These are phyloP conservation scores for Pseudomonodictys pantanalensis DNA, from an alignment of 495 filamentous ascomycete species.

Conservation along the genomic window DNA sequence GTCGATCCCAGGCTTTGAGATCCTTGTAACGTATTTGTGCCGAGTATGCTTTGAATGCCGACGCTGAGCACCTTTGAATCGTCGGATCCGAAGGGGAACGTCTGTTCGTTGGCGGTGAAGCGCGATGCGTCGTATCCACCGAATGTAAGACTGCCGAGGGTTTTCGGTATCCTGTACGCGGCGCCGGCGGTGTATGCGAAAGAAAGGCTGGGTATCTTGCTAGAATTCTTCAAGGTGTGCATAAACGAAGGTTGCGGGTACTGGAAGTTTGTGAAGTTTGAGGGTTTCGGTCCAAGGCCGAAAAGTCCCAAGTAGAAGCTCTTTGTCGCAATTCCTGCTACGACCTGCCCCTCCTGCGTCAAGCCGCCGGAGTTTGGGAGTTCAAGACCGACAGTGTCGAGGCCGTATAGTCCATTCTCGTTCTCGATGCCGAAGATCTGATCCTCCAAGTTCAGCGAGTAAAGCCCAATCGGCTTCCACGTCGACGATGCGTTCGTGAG, in stretches of 20 bases:
- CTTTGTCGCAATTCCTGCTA: slow-evolving; percentile 24
- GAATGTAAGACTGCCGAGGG: slow-evolving; percentile 51
- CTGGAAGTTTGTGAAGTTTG: slow-evolving; percentile 24
- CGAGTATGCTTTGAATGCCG: slow-evolving; percentile 10
- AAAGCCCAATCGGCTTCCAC: slow-evolving; percentile 17
- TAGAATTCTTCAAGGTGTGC: slow-evolving; percentile 3
- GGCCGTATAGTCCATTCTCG: slow-evolving; percentile 21
- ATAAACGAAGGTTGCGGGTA: slow-evolving; percentile 23
- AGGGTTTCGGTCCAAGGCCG: slow-evolving; percentile 14
- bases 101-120: slow-evolving; percentile 46
- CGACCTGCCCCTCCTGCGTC: background rate
- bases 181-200: slow-evolving; percentile 59
- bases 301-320: slow-evolving; percentile 21
- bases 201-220: slow-evolving; percentile 48
- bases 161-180: slow-evolving; percentile 49
- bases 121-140: slow-evolving; percentile 54
- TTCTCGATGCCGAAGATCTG: slow-evolving; percentile 16
- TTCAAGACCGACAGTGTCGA: slow-evolving; percentile 18
- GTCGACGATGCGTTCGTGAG: slow-evolving; percentile 13
- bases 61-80: slow-evolving; percentile 15
- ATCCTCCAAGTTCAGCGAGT: background rate
- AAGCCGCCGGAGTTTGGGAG: slow-evolving; percentile 9
- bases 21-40: background rate
- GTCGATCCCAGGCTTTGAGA: background rate
- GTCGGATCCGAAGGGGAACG: slow-evolving; percentile 48